Conservation (phyloP, 768 basidiomycete species). For the Tricholomella constricta region DNA sequence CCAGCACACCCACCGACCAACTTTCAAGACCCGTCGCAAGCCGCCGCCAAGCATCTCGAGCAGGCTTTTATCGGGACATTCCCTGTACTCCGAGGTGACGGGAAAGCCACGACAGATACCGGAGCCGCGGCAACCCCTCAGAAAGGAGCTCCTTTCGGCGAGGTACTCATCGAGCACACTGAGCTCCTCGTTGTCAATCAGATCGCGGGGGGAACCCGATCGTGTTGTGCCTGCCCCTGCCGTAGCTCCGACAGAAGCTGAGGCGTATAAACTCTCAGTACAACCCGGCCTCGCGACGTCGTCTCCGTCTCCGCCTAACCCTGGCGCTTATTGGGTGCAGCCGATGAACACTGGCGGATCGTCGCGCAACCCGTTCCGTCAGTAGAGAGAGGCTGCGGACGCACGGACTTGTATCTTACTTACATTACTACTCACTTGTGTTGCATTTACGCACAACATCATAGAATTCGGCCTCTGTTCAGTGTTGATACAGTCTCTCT, state of each 20-base stretch:
- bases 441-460: too few species aligned
- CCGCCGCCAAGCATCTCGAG: constrained; percentile 20
- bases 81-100: constrained; percentile 71
- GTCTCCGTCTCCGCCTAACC: constrained; percentile 29
- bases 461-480: too few species aligned
- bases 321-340: constrained; percentile 44
- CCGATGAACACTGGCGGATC: constrained; percentile 47
- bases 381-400: background rate
- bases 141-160: constrained; percentile 43
- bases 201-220: constrained; percentile 13
- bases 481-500: too few species aligned
- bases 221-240: constrained; percentile 15
- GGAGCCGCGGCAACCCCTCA: constrained; percentile 75
- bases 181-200: constrained; percentile 36
- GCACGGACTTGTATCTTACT: background rate
- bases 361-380: constrained; percentile 57
- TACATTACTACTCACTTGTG: background rate
- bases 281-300: constrained; percentile 33
- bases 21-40: constrained; percentile 16
- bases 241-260: constrained; percentile 53
- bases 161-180: constrained; percentile 52
- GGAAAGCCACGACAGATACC: constrained; percentile 61
- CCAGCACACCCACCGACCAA: constrained; percentile 4
- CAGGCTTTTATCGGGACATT: constrained; percentile 42
- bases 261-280: constrained; percentile 56